Evolutionary conservation across 192 early-diverging fungal species (phyloP), one percentile per base, ranked within the genome.

Genomic region (Phlyctochytrium planicorne): DNA sequence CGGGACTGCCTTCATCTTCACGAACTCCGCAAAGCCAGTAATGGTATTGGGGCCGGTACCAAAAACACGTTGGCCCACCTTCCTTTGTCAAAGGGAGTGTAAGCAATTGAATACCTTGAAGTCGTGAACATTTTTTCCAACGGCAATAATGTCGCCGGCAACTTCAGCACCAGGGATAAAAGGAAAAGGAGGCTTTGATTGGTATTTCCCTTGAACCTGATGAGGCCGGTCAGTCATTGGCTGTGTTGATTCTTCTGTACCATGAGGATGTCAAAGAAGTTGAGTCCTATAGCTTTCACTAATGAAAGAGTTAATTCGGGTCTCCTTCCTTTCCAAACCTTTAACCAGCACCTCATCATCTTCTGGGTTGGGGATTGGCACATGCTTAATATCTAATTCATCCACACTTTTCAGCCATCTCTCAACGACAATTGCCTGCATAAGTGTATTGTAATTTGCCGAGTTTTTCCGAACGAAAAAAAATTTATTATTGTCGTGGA

Each of bases 21-120:
- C 73, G 60, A 85, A 85, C 65, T 92, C 91, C 1, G 92, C 90
- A 63, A 88, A 95, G 4, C 83, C 82, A 0, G 89, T 89, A 12
- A 62, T 24, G 12, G 4, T 34, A 84, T 83, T n/a, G 75, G 59
- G 23, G 78, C 90, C 2, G 55, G 67, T 59, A 27, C 93, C 93
- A 77, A 93, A 93, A 32, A 94, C 91, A 27, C 88, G 75, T 66
- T 91, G 90, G 24, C 92, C 91, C 1, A 77, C 40, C n/a, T n/a
- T n/a, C n/a, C n/a, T n/a, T 62, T 88, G 80, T 69, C 75, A 87
- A 3, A 69, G 23, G 23, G 25, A 32, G 20, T 25, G 66, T 55
- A n/a, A n/a, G n/a, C n/a, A n/a, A n/a, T n/a, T n/a, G n/a, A n/a
- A n/a, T n/a, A n/a, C n/a, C 57, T 52, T 53, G 74, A 50, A 75